Percentiles rank a stretch among this genome's conserved stretches.
phyloP scores from a whole-genome alignment of 2,329 filamentous ascomycete genomes.

The Karstenula rhodostoma region DNA sequence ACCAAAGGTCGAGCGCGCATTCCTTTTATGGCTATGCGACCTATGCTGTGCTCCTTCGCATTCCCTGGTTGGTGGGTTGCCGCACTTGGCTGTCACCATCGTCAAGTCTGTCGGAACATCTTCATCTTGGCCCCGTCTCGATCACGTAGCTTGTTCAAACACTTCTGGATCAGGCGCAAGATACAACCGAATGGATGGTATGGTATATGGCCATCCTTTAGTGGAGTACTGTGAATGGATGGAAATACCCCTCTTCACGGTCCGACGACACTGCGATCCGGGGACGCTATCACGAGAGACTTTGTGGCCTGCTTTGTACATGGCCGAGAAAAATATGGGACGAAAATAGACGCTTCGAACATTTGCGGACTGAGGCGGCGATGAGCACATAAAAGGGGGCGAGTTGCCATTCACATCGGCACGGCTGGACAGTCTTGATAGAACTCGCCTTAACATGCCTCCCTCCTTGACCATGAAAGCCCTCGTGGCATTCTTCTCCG shows the following conservation, averaged over 20 bases:
- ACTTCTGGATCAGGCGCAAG: conserved; percentile 13
- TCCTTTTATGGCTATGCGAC: not conserved
- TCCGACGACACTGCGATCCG: conserved; percentile 27
- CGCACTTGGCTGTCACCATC: conserved; percentile 20
- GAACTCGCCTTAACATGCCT: conserved; percentile 26
- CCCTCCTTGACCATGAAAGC: conserved; percentile 30
- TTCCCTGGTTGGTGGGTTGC: conserved; percentile 8
- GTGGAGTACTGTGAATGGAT: conserved; percentile 20
- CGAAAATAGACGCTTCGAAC: conserved; percentile 3
- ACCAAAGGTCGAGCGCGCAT: not conserved
- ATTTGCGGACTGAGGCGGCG: not conserved
- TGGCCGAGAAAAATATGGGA: conserved; percentile 23
- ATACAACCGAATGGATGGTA: conserved; percentile 19
- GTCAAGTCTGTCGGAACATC: conserved; percentile 26
- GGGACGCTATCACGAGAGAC: conserved; percentile 24
- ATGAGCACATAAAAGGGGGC: conserved; percentile 21
- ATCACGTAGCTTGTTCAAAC: conserved; percentile 6
- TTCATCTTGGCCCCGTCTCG: conserved; percentile 27
- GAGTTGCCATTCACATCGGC: conserved; percentile 11
- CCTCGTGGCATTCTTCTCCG: conserved; percentile 33
- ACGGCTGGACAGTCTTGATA: conserved; percentile 4
- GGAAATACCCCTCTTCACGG: conserved; percentile 26
- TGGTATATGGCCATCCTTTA: conserved; percentile 15
- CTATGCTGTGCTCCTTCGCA: not conserved
- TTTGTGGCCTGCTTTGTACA: conserved; percentile 15